Percentiles rank a stretch among this genome's conserved stretches.
phyloP scores from a whole-genome alignment of 371 early-diverging fungal genomes.

The Mortierella sp. region DNA sequence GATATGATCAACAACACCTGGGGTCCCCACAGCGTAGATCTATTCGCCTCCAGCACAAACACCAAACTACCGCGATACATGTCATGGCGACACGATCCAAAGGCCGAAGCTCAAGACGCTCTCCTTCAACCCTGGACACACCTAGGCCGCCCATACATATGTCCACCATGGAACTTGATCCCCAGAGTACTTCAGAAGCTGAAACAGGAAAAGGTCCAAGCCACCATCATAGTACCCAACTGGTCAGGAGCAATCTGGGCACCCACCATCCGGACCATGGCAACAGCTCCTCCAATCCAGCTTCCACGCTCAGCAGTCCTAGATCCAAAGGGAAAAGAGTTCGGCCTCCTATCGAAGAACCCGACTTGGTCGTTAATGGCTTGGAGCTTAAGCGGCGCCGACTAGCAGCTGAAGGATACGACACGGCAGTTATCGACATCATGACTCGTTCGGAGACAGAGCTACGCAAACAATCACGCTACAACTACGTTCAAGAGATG shows the following conservation, averaged over 20 bases:
- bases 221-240: constrained; percentile 10
- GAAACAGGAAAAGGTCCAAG: background rate
- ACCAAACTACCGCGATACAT: constrained; percentile 4
- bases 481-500: background rate
- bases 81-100: background rate
- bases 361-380: background rate
- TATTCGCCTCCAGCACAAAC: constrained; percentile 6
- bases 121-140: background rate
- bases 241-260: constrained; percentile 3
- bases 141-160: constrained; percentile 2
- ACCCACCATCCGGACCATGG: background rate
- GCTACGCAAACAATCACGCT: background rate
- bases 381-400: constrained; percentile 1
- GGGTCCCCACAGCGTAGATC: background rate
- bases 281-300: background rate
- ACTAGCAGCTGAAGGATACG: constrained; percentile 1
- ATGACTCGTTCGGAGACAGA: background rate
- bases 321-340: no score
- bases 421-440: background rate
- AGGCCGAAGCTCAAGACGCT: background rate
- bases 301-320: background rate
- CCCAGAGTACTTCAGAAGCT: background rate
- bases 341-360: background rate
- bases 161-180: constrained; percentile 13
- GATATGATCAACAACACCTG: background rate